Evolutionary conservation across 176 grass and related monocot species (phyloP).

Genomic region (Olyra latifolia): DNA sequence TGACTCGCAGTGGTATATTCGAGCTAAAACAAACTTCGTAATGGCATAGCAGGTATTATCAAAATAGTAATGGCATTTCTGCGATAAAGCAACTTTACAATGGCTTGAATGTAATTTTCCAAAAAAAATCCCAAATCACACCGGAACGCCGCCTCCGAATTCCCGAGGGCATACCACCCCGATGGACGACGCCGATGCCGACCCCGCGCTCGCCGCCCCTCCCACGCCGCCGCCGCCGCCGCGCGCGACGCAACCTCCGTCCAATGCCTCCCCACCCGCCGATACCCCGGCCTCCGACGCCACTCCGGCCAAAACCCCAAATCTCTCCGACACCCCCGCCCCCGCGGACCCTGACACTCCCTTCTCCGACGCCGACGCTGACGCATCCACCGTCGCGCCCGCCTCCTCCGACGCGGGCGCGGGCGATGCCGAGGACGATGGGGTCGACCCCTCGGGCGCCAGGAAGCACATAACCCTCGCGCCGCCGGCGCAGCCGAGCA

Average conservation of each 20-base stretch:
- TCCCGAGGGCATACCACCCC: not conserved
- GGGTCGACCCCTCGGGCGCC: conserved; percentile 31
- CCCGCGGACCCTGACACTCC: conserved; percentile 39
- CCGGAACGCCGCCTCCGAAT: not conserved
- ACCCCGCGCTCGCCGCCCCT: not conserved
- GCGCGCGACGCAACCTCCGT: not conserved
- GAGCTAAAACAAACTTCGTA: too few species aligned
- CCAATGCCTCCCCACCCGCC: conserved; percentile 3
- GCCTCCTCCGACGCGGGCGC: not conserved
- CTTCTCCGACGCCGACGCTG: conserved; percentile 41
- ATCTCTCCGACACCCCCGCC: conserved; percentile 43
- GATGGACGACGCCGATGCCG: conserved; percentile 15
- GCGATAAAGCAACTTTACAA: too few species aligned
- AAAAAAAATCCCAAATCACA: not conserved
- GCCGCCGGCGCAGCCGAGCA: conserved; percentile 42
- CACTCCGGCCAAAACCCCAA: conserved; percentile 12
- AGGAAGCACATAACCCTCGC: conserved; percentile 45
- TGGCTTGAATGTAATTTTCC: too few species aligned
- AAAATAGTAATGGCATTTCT: too few species aligned
- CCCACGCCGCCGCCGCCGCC: not conserved
- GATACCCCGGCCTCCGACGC: conserved; percentile 14
- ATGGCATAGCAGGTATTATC: too few species aligned
- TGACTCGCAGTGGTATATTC: too few species aligned
- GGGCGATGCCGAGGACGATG: conserved; percentile 37
- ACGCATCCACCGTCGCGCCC: not conserved